Evolutionary conservation across 2,329 filamentous ascomycete species (phyloP).

Genomic region (Helminthosporium solani): DNA sequence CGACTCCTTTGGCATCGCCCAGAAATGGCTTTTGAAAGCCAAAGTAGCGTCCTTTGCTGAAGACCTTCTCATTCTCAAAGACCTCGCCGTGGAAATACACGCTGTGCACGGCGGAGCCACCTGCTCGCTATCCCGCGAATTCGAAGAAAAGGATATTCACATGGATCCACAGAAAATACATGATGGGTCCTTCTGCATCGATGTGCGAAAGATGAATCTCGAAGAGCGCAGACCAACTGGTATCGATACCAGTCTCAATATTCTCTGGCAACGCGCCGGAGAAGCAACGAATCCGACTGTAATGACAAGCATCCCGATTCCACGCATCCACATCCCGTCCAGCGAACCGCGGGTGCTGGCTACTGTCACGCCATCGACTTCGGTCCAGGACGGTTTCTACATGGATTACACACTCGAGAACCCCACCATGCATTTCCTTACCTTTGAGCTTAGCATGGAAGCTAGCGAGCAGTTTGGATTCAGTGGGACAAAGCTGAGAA

Average conservation of each 20-base stretch:
- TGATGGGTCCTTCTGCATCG: constrained; percentile 70
- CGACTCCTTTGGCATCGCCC: constrained; percentile 64
- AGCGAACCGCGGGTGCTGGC: constrained; percentile 82
- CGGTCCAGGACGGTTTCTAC: constrained; percentile 29
- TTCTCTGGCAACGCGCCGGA: constrained; percentile 70
- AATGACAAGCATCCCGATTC: constrained; percentile 68
- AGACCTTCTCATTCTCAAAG: constrained; percentile 61
- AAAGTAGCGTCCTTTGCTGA: constrained; percentile 73
- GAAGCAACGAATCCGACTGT: constrained; percentile 32
- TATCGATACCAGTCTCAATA: constrained; percentile 71
- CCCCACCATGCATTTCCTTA: constrained; percentile 89
- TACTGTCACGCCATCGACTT: constrained; percentile 42
- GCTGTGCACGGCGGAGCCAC: constrained; percentile 62
- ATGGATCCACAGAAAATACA: constrained; percentile 69
- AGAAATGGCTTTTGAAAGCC: constrained; percentile 78
- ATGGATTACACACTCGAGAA: constrained; percentile 80
- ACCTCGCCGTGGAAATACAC: constrained; percentile 64
- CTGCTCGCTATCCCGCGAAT: constrained; percentile 49
- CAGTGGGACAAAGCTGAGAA: constrained; percentile 79
- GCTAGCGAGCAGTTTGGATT: constrained; percentile 91
- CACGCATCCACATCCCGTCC: constrained; percentile 76
- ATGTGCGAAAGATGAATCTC: constrained; percentile 72
- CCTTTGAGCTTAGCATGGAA: constrained; percentile 90
- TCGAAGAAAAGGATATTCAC: constrained; percentile 26
- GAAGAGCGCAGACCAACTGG: constrained; percentile 78